Conservation (phyloP, 148 eudicot genomes). For the Silene conica region DNA sequence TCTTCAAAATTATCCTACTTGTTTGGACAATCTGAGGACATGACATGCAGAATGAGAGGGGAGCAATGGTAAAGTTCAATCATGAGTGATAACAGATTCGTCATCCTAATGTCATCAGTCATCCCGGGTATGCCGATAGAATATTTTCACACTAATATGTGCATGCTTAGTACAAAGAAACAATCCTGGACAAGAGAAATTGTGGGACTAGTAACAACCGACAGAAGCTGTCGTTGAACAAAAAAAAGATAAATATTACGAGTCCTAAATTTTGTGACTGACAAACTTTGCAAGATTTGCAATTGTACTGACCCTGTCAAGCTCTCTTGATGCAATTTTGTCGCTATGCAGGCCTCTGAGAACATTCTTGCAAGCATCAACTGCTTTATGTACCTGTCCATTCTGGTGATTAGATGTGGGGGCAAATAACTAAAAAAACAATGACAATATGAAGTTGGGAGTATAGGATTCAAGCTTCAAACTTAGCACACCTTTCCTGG, state of each 20-base stretch:
- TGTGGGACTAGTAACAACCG: neutral
- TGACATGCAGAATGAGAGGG: neutral
- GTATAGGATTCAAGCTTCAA: neutral
- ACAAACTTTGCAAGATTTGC: neutral
- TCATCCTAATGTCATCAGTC: neutral
- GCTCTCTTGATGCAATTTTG: conserved; percentile 66
- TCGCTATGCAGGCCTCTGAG: conserved; percentile 84
- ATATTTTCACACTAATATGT: neutral
- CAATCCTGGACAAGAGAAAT: neutral
- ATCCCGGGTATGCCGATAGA: neutral
- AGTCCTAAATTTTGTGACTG: neutral
- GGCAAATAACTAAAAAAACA: neutral
- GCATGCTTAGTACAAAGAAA: neutral
- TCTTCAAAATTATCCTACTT: neutral
- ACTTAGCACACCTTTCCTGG: conserved; percentile 71
- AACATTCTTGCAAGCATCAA: conserved; percentile 97
- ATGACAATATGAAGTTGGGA: neutral
- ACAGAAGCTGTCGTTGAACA: neutral
- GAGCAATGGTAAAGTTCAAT: neutral
- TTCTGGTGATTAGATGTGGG: conserved; percentile 13
- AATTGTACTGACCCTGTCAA: conserved; percentile 72
- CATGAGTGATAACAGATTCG: neutral
- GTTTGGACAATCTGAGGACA: neutral
- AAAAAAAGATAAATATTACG: neutral
- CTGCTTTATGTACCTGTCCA: conserved; percentile 84